Percentiles rank a stretch among this genome's conserved stretches.
phyloP scores from a whole-genome alignment of 148 eudicot genomes.

The Fagopyrum homotropicum region DNA sequence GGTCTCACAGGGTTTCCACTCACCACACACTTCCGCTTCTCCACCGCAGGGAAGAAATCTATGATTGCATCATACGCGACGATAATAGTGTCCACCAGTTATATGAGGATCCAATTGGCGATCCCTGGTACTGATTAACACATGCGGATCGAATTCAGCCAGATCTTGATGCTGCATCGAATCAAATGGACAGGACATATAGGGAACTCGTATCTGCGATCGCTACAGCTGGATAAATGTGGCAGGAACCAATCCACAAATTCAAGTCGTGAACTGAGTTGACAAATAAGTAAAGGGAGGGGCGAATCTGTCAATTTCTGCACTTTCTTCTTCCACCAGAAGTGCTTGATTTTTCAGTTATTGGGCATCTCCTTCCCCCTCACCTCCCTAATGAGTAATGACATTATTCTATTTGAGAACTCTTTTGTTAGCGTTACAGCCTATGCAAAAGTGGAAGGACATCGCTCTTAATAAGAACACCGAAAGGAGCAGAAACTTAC shows the following conservation, averaged over 20 bases:
- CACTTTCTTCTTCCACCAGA: conserved; percentile 17
- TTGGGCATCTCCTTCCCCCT: conserved; percentile 29
- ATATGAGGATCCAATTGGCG: conserved; percentile 43
- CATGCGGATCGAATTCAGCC: no score
- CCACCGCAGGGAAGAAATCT: conserved; percentile 29
- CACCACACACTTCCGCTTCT: conserved; percentile 46
- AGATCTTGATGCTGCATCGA: no score
- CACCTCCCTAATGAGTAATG: background rate
- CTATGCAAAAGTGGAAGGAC: no score
- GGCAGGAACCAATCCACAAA: background rate
- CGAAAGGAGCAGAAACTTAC: no score
- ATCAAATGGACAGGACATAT: no score
- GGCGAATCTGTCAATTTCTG: conserved; percentile 62
- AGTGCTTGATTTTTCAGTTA: background rate
- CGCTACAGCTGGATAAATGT: no score
- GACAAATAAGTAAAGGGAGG: background rate
- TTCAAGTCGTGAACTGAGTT: background rate
- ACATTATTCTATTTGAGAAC: no score
- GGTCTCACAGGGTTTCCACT: conserved; percentile 62
- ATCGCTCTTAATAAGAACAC: no score
- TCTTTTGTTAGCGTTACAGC: no score
- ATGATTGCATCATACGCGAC: conserved; percentile 46
- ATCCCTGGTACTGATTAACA: conserved; percentile 31
- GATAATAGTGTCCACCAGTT: conserved; percentile 41
- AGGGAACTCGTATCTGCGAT: no score